Percentiles rank a stretch among this genome's conserved stretches.
phyloP scores from a whole-genome alignment of 345 rosid genomes.

The Lagerstroemia speciosa region DNA sequence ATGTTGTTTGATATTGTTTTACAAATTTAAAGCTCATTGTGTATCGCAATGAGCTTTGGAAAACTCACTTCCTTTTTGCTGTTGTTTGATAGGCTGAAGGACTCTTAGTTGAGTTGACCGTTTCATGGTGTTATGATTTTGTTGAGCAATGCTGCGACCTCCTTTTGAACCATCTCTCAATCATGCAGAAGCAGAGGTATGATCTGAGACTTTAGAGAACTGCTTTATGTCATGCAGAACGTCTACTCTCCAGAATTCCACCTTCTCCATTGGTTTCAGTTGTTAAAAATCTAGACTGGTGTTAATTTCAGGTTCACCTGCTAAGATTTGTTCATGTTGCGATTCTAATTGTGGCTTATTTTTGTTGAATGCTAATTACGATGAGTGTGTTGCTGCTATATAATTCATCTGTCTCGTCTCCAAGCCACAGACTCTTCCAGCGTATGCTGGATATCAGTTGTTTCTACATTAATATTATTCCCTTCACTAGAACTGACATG shows the following conservation, averaged over 20 bases:
- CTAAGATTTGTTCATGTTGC: too few species aligned
- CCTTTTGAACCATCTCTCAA: slow-evolving; percentile 50
- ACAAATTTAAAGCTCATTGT: background rate
- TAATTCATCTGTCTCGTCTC: background rate
- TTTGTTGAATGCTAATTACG: background rate
- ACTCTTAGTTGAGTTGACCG: slow-evolving; percentile 54
- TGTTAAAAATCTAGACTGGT: background rate
- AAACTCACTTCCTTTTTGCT: background rate
- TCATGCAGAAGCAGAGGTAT: slow-evolving; percentile 66
- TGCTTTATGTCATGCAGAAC: background rate
- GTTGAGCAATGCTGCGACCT: slow-evolving; percentile 59
- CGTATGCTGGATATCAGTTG: background rate
- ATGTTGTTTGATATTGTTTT: background rate
- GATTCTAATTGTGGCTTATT: too few species aligned
- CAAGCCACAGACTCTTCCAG: background rate
- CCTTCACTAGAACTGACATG: background rate
- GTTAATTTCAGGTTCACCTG: background rate
- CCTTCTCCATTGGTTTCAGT: background rate
- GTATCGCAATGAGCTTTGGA: background rate
- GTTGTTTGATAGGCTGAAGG: slow-evolving; percentile 65
- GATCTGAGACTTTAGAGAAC: slow-evolving; percentile 2
- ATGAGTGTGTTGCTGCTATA: background rate
- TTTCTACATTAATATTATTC: background rate
- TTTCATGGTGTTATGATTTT: slow-evolving; percentile 61
- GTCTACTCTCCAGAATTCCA: background rate